Percentiles rank a stretch among this genome's conserved stretches.
Evolutionary conservation across 1,139 yeast species (phyloP).

Genomic region (Casaregolazyma suthepensis): DNA sequence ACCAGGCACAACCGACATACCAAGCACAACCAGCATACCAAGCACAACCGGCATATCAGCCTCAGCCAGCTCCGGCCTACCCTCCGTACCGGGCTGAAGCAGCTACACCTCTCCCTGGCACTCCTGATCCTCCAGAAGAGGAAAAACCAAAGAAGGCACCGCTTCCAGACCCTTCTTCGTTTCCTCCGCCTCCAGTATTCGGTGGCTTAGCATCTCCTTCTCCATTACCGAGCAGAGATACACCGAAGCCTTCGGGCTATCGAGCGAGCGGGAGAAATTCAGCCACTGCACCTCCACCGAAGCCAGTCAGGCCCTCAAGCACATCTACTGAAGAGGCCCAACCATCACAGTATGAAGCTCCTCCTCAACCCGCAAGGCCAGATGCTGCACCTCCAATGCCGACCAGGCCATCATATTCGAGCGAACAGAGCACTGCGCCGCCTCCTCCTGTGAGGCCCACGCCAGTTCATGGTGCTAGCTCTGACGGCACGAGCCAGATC

Average conservation of each 20-base stretch:
- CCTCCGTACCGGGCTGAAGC: background rate
- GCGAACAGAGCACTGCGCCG: background rate
- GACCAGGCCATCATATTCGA: conserved; percentile 1
- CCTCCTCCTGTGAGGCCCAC: background rate
- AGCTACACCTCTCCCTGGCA: background rate
- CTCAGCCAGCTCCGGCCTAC: background rate
- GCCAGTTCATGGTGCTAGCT: background rate
- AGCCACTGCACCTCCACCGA: background rate
- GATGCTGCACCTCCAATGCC: conserved; percentile 12
- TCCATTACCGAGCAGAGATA: background rate
- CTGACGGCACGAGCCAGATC: background rate
- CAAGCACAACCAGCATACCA: conserved; percentile 1
- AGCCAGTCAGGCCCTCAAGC: background rate
- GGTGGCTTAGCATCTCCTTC: conserved; percentile 9
- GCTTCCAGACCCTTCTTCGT: conserved; percentile 35
- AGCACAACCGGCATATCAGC: conserved; percentile 4
- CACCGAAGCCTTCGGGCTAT: background rate
- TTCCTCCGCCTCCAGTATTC: conserved; percentile 18
- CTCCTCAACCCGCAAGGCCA: conserved; percentile 2
- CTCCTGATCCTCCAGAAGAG: conserved; percentile 9
- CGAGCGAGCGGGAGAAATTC: background rate
- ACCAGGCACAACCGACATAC: conserved; percentile 8
- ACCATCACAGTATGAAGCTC: background rate
- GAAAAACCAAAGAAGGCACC: conserved; percentile 21
- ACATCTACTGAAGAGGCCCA: background rate